Conservation (phyloP, 495 filamentous ascomycete genomes). For the Aspergillus ellipticus region DNA sequence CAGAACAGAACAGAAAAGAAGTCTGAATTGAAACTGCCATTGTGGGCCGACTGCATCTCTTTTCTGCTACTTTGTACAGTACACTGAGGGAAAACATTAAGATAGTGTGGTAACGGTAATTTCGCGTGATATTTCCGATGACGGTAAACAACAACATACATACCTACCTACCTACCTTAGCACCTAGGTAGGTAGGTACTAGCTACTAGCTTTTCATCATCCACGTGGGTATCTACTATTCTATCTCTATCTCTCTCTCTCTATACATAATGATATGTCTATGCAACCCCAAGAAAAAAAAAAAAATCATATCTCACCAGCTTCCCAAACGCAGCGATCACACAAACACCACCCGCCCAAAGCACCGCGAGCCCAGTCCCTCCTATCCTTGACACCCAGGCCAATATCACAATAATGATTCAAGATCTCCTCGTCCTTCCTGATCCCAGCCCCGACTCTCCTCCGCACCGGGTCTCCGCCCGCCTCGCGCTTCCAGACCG, state of each 20-base stretch:
- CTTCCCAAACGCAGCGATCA: conserved; percentile 66
- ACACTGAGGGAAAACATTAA: no score
- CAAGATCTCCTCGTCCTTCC: conserved; percentile 75
- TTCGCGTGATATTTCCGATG: no score
- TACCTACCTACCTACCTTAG: no score
- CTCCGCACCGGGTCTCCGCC: not conserved
- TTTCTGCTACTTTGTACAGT: no score
- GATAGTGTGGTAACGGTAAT: no score
- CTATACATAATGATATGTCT: not conserved
- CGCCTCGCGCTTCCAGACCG: conserved; percentile 40
- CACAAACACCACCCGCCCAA: conserved; percentile 85
- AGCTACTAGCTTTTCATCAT: not conserved
- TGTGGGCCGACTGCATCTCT: no score
- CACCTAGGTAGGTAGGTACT: no score
- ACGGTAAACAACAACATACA: no score
- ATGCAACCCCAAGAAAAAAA: not conserved
- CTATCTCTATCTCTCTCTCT: not conserved
- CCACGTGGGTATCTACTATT: not conserved
- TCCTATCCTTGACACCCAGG: conserved; percentile 68
- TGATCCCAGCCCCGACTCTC: conserved; percentile 50
- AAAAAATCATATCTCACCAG: conserved; percentile 16
- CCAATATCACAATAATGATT: conserved; percentile 94
- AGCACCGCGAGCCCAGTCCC: conserved; percentile 84
- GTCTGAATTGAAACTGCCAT: no score
- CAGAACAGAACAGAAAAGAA: no score